Evolutionary conservation across 139 green algal species (phyloP).

Genomic region (Picochlorum costavermella): DNA sequence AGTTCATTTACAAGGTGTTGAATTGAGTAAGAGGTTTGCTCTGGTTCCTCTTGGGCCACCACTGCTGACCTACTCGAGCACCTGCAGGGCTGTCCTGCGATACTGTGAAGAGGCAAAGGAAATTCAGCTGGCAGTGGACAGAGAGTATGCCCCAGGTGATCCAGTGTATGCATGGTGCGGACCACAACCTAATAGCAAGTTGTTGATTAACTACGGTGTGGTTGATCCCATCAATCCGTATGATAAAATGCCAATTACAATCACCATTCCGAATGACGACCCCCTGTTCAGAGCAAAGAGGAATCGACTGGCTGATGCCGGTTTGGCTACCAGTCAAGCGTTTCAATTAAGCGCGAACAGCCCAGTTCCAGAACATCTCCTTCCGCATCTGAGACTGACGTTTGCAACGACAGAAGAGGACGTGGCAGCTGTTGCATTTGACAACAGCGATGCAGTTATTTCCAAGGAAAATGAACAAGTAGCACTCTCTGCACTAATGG

Average conservation of each 20-base stretch:
- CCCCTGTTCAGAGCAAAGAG: constrained; percentile 78
- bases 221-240: constrained; percentile 52
- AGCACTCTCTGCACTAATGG: constrained; percentile 44
- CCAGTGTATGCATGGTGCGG: constrained; percentile 85
- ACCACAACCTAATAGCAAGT: constrained; percentile 79
- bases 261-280: constrained; percentile 52
- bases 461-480: constrained; percentile 35
- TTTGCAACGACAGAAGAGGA: constrained; percentile 44
- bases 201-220: constrained; percentile 67
- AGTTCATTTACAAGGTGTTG: constrained; percentile 87
- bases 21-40: constrained; percentile 75
- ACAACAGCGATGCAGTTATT: constrained; percentile 19
- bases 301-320: constrained; percentile 42
- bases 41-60: constrained; percentile 88
- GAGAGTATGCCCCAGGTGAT: constrained; percentile 53
- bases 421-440: constrained; percentile 23
- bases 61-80: constrained; percentile 72
- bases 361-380: constrained; percentile 50
- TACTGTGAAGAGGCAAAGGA: constrained; percentile 37
- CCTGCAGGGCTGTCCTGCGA: constrained; percentile 66
- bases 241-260: constrained; percentile 29
- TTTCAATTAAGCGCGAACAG: constrained; percentile 33
- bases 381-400: constrained; percentile 73
- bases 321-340: constrained; percentile 43
- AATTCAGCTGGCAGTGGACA: constrained; percentile 68